Evolutionary conservation across 352 stramenopile genomes (phyloP).

Genomic region (Phytophthora hibernalis): DNA sequence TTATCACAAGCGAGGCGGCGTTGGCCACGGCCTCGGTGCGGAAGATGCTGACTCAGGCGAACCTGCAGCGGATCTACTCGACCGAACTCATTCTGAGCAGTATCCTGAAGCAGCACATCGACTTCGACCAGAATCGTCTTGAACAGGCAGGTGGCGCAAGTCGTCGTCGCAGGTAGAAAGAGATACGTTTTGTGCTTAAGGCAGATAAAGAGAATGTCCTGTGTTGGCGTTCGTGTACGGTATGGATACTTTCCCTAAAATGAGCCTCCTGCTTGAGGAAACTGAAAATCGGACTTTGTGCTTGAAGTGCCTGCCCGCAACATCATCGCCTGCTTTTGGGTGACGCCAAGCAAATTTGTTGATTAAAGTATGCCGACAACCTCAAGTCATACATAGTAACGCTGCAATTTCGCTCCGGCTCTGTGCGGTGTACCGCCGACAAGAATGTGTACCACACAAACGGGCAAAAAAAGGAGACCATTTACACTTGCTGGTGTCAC

Average conservation of each 20-base stretch:
- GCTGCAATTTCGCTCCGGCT: background rate
- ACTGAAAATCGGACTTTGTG: background rate
- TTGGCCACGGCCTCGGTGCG: conserved; percentile 41
- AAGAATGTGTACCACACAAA: conserved; percentile 8
- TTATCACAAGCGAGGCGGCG: conserved; percentile 53
- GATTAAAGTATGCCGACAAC: conserved; percentile 17
- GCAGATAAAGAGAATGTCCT: too few species aligned
- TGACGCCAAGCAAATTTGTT: conserved; percentile 1
- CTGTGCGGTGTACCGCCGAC: conserved; percentile 6
- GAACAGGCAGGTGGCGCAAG: conserved; percentile 18
- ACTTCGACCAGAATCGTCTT: conserved; percentile 47
- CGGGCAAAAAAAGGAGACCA: background rate
- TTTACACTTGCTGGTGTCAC: background rate
- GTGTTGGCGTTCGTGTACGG: too few species aligned
- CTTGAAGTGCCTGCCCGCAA: background rate
- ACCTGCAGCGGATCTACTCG: conserved; percentile 44
- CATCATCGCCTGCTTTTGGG: background rate
- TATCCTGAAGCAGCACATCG: conserved; percentile 58
- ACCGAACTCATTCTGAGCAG: conserved; percentile 57
- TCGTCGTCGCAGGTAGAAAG: conserved; percentile 33
- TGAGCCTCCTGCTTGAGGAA: background rate
- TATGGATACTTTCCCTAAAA: too few species aligned
- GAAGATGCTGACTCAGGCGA: conserved; percentile 41
- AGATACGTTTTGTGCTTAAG: background rate
- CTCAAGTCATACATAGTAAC: conserved; percentile 30